Percentiles rank a stretch among this genome's conserved stretches.
These are phyloP conservation scores for Fimicolochytrium jonesii DNA, from an alignment of 192 early-diverging fungal species.

Conservation along the genomic window DNA sequence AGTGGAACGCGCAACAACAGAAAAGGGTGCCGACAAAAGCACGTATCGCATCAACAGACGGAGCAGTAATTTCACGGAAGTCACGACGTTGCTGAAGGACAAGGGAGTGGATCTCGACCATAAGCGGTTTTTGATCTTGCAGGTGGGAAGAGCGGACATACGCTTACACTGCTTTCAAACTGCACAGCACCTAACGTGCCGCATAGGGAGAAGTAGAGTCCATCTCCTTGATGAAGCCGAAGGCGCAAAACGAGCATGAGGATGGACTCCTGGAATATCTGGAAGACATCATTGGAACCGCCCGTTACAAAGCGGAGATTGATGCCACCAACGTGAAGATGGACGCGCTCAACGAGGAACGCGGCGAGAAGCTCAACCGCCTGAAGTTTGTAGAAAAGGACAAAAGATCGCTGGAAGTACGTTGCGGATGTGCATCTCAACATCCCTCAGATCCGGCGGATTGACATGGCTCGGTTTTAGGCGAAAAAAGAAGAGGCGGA, in stretches of 20 bases:
- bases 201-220: constrained; percentile 95
- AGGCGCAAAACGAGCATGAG: constrained; percentile 84
- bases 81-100: constrained; percentile 73
- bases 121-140: constrained; percentile 95
- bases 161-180: background rate
- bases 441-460: background rate
- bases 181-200: background rate
- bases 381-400: constrained; percentile 90
- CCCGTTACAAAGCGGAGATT: constrained; percentile 80
- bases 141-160: no score
- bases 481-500: constrained; percentile 78
- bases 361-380: constrained; percentile 74
- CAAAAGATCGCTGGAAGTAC: constrained; percentile 70
- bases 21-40: constrained; percentile 40
- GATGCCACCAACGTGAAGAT: constrained; percentile 63
- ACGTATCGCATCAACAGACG: constrained; percentile 48
- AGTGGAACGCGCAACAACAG: constrained; percentile 30
- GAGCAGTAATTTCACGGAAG: constrained; percentile 71
- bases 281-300: constrained; percentile 98
- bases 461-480: background rate
- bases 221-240: constrained; percentile 96
- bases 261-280: constrained; percentile 96
- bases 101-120: constrained; percentile 96
- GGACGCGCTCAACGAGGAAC: constrained; percentile 71
- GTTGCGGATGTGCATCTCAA: background rate